Percentiles rank a stretch among this genome's conserved stretches.
Evolutionary conservation across 2,329 filamentous ascomycete genomes (phyloP).

Genomic region (Curvularia verruculosa): DNA sequence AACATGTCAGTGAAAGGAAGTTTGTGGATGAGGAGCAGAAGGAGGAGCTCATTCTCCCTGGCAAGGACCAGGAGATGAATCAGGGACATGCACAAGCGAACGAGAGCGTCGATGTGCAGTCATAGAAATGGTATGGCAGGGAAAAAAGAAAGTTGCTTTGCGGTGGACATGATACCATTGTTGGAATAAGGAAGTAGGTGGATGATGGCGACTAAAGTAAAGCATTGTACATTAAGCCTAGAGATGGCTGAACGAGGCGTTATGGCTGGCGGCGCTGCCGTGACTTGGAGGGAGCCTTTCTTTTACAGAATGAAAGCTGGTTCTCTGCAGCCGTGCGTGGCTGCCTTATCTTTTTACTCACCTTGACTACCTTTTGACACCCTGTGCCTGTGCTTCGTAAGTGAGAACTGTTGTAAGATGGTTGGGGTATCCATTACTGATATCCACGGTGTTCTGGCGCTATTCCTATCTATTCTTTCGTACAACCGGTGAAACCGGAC

Average conservation of each 20-base stretch:
- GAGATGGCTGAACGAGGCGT: slow-evolving; percentile 23
- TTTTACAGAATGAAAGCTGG: slow-evolving; percentile 12
- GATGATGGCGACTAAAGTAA: slow-evolving; percentile 10
- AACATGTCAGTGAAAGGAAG: slow-evolving; percentile 84
- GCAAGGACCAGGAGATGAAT: slow-evolving; percentile 28
- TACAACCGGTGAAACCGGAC: too few relatives aligned
- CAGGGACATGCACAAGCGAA: slow-evolving; percentile 26
- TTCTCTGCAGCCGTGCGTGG: slow-evolving; percentile 11
- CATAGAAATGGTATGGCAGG: slow-evolving; percentile 17
- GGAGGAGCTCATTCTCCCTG: slow-evolving; percentile 76
- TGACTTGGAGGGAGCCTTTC: slow-evolving; percentile 6
- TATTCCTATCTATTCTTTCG: too few relatives aligned
- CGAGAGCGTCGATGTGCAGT: slow-evolving; percentile 30
- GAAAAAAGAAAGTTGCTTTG: background rate
- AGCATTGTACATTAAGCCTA: slow-evolving; percentile 38
- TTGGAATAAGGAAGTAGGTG: slow-evolving; percentile 7
- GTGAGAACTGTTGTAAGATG: background rate
- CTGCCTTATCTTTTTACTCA: slow-evolving; percentile 9
- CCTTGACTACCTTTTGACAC: background rate
- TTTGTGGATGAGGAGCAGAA: slow-evolving; percentile 74
- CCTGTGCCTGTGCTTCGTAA: background rate
- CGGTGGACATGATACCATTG: slow-evolving; percentile 26
- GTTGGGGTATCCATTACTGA: slow-evolving; percentile 1
- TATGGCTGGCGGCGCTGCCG: slow-evolving; percentile 13
- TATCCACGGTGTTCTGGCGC: background rate